Conservation (phyloP, 805 yeast species). For the Candida coquimbonensis region DNA sequence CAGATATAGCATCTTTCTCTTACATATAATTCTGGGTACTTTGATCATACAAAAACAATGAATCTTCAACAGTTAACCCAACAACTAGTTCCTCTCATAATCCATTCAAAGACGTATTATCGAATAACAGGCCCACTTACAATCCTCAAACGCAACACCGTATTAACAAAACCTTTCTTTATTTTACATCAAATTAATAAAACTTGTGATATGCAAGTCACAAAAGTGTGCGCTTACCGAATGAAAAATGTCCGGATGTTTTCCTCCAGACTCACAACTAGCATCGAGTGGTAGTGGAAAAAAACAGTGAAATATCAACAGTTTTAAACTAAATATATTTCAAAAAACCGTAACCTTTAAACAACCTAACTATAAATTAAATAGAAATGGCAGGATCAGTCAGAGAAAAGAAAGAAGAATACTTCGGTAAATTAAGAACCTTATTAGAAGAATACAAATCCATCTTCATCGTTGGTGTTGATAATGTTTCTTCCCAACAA, state of each 20-base stretch:
- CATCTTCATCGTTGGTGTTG: conserved; percentile 98
- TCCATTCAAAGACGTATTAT: too few relatives aligned
- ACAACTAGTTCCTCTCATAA: too few relatives aligned
- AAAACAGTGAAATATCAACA: not conserved
- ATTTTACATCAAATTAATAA: too few relatives aligned
- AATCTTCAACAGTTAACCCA: too few relatives aligned
- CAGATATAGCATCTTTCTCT: too few relatives aligned
- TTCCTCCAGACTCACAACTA: not conserved
- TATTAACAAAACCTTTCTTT: too few relatives aligned
- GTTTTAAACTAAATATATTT: not conserved
- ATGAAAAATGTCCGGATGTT: not conserved
- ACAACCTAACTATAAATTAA: conserved; percentile 67
- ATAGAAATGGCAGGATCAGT: conserved; percentile 98
- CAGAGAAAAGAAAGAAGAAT: conserved; percentile 95
- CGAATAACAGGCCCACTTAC: too few relatives aligned
- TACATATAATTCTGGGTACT: too few relatives aligned
- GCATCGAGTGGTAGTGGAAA: not conserved
- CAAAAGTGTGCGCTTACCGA: not conserved
- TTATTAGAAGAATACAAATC: conserved; percentile 96
- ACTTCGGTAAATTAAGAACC: conserved; percentile 92
- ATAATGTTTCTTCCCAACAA: conserved; percentile 99
- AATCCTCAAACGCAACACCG: too few relatives aligned
- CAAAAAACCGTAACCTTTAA: conserved; percentile 50
- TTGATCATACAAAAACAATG: too few relatives aligned
- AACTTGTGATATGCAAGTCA: not conserved